Percentiles rank a stretch among this genome's conserved stretches.
These are phyloP conservation scores for Aureococcus anophagefferens DNA, from an alignment of 108 stramenopile species.

Conservation along the genomic window DNA sequence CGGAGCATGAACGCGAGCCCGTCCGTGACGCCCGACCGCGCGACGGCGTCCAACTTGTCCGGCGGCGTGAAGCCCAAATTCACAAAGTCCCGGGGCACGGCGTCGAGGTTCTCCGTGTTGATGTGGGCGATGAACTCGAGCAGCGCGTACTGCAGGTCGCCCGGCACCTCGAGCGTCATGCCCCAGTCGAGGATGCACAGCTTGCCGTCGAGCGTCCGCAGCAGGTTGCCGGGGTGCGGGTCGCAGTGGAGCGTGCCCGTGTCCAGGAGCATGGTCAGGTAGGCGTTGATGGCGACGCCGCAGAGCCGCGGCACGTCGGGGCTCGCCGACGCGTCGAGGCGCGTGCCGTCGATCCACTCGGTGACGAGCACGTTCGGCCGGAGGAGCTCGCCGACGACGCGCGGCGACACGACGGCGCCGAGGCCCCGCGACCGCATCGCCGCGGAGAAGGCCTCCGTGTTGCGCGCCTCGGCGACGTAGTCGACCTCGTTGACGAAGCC, in stretches of 20 bases:
- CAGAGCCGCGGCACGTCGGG: slow-evolving; percentile 63
- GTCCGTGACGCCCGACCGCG: slow-evolving; percentile 55
- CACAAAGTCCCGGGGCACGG: slow-evolving; percentile 69
- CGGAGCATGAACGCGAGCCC: slow-evolving; percentile 61
- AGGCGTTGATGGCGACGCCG: slow-evolving; percentile 72
- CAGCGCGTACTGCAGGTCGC: slow-evolving; percentile 65
- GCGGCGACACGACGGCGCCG: slow-evolving; percentile 69
- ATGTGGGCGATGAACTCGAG: slow-evolving; percentile 80
- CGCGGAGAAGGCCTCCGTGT: slow-evolving; percentile 52
- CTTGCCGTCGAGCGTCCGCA: slow-evolving; percentile 65
- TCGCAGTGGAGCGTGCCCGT: slow-evolving; percentile 63
- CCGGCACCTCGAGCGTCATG: slow-evolving; percentile 62
- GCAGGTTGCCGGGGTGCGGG: slow-evolving; percentile 55
- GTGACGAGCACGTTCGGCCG: slow-evolving; percentile 70
- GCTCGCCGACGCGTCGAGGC: slow-evolving; percentile 53
- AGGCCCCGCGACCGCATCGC: slow-evolving; percentile 57
- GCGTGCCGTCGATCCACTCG: slow-evolving; percentile 79
- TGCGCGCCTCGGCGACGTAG: slow-evolving; percentile 65
- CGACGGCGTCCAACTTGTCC: slow-evolving; percentile 27
- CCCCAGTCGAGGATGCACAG: slow-evolving; percentile 79
- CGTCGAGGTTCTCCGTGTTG: slow-evolving; percentile 69
- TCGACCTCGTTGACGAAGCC: slow-evolving; percentile 83
- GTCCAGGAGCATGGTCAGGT: slow-evolving; percentile 63
- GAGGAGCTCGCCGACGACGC: slow-evolving; percentile 49
- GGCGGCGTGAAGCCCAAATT: slow-evolving; percentile 62